Base-by-base conservation (phyloP, 108 stramenopile genomes). In the Schizochytrium sp. region DNA sequence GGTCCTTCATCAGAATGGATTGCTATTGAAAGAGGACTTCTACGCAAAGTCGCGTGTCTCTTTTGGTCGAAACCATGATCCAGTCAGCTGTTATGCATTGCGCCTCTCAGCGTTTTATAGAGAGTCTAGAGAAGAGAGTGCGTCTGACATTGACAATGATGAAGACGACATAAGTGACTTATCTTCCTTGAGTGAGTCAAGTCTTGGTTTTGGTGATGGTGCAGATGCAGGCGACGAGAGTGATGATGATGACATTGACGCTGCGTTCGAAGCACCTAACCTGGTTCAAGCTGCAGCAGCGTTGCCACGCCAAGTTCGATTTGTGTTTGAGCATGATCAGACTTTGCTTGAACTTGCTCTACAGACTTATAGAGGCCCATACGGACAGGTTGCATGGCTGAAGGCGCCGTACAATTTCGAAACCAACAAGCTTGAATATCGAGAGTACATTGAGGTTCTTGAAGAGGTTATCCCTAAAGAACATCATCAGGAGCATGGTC, bases 291-390 rank as follows among this genome's bases (percentile, higher is more conserved):
- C 76, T 5, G 76, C 55, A 5, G 28, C 28, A 0, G 13, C 40
- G 12, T 28, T 83, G 15, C 76, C 28, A 5, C 10, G 53, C 7
- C 50, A 55, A 10, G 28, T 55, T 10, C 50, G 28, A 2, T 83
- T 83, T 40, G 10, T 19, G 38, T 83, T 83, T 83, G 50, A 49
- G 47, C 53, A 83, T 83, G 55, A 38, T 42, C 76, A 28, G 45
- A 40, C 49, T n/a, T n/a, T 83, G 15, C 17, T 83, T 53, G 76
- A 83, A 0, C 76, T 83, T 7, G 76, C 76, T 5, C 47, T 83
- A n/a, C 45, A 7, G 12, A 55, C 47, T 5, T 83, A 83, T 28
- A 47, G 76, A 47, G 53, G 76, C 8, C 76, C 76, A 2, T 83
- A 83, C 76, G 76, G 53, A 5, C 47, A 28, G 5, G 40, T 55